Evolutionary conservation across 495 filamentous ascomycete genomes (phyloP).

Genomic region (Collariella sp.): DNA sequence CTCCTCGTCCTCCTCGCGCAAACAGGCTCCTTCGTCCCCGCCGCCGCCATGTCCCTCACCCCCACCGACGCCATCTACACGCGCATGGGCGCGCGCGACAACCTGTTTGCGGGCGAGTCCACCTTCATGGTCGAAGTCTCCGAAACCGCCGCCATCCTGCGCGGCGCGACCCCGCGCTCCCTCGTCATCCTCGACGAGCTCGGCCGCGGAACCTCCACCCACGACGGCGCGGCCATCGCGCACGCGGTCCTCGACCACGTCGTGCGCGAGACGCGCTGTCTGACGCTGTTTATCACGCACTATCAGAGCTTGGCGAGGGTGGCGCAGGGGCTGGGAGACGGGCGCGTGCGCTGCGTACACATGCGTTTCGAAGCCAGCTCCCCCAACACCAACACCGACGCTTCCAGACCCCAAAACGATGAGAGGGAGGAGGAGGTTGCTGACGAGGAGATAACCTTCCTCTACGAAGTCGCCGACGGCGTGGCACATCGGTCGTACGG

Average conservation of each 20-base stretch:
- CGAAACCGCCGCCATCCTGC: conserved; percentile 85
- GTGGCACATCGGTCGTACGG: conserved; percentile 91
- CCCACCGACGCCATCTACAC: conserved; percentile 90
- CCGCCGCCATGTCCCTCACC: conserved; percentile 61
- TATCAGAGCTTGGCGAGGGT: conserved; percentile 78
- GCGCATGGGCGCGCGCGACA: conserved; percentile 94
- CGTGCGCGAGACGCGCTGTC: conserved; percentile 59
- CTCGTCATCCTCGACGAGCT: conserved; percentile 94
- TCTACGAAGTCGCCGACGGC: conserved; percentile 78
- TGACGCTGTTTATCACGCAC: conserved; percentile 94
- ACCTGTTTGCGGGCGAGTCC: conserved; percentile 87
- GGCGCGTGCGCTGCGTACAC: conserved; percentile 65
- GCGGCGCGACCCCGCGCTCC: conserved; percentile 69
- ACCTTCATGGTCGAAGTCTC: conserved; percentile 98
- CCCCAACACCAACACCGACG: conserved; percentile 12
- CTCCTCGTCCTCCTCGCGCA: conserved; percentile 91
- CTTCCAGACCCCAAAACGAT: conserved; percentile 13
- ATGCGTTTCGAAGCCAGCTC: conserved; percentile 63
- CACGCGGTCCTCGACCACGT: conserved; percentile 82
- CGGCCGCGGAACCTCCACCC: conserved; percentile 83
- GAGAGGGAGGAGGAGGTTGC: conserved; percentile 32
- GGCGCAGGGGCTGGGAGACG: conserved; percentile 52
- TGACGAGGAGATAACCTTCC: conserved; percentile 62
- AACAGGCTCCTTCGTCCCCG: conserved; percentile 90
- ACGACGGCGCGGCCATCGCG: conserved; percentile 94